A percentile compares a stretch with the other conserved stretches of the same genome.
Evolutionary conservation across 345 rosid genomes (phyloP).

Genomic region (Eucalyptus fibrosa): DNA sequence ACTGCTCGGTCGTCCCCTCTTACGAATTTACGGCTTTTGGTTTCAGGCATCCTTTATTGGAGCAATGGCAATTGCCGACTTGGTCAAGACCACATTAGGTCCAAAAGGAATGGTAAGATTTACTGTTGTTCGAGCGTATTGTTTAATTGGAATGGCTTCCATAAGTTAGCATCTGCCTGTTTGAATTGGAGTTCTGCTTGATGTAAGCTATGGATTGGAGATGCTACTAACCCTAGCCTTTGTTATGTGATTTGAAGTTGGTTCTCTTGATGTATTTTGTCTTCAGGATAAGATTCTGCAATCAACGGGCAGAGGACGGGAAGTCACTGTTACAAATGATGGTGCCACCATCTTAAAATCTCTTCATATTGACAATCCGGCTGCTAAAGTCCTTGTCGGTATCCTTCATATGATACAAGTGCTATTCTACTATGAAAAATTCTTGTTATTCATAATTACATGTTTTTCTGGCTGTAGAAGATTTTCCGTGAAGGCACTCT

Average conservation of each 20-base stretch:
- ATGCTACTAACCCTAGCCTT: not conserved
- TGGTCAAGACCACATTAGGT: constrained; percentile 90
- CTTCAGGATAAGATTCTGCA: constrained; percentile 87
- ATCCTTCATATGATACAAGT: constrained; percentile 12
- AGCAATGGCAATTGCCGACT: constrained; percentile 88
- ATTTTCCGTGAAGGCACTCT: not conserved
- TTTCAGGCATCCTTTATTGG: constrained; percentile 84
- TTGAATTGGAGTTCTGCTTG: not conserved
- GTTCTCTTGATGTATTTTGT: not conserved
- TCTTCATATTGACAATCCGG: constrained; percentile 89
- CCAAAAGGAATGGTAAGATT: constrained; percentile 91
- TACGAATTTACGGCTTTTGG: not conserved
- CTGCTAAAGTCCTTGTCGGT: constrained; percentile 97
- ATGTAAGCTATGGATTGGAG: not conserved
- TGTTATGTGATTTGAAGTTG: not conserved
- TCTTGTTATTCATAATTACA: not conserved
- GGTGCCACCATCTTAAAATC: constrained; percentile 98
- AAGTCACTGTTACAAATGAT: constrained; percentile 87
- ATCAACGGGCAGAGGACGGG: constrained; percentile 83
- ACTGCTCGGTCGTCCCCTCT: not conserved
- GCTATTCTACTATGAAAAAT: not conserved
- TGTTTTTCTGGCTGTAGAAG: not conserved
- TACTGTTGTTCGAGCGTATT: not conserved
- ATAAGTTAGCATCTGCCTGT: not conserved
- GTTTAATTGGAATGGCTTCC: not conserved